These are phyloP conservation scores for Xerocomus brunneocitrinus DNA, from an alignment of 768 basidiomycete species.

Conservation along the genomic window DNA sequence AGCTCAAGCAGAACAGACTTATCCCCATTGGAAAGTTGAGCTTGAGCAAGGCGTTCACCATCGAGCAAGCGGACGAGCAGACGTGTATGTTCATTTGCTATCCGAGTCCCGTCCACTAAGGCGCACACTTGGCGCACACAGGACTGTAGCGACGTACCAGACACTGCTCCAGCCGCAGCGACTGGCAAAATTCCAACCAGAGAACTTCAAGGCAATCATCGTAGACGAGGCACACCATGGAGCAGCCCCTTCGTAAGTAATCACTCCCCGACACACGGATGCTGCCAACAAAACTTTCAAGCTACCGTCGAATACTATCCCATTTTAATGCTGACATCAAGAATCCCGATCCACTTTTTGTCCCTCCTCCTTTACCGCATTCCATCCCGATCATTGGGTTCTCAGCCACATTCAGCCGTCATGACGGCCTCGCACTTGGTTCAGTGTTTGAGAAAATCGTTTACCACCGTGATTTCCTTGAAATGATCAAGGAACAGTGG, in stretches of 20 bases:
- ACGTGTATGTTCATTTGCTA: conserved; percentile 51
- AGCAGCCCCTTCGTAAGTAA: conserved; percentile 78
- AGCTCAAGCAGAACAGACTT: conserved; percentile 56
- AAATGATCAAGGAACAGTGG: conserved; percentile 95
- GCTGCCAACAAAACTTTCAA: conserved; percentile 20
- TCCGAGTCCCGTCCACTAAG: neutral
- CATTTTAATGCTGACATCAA: conserved; percentile 70
- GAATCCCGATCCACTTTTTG: conserved; percentile 43
- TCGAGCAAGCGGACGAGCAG: conserved; percentile 72
- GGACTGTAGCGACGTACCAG: conserved; percentile 88
- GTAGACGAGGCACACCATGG: conserved; percentile 96
- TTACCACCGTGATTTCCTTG: conserved; percentile 84
- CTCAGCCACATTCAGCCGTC: conserved; percentile 90
- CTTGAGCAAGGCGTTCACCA: conserved; percentile 85
- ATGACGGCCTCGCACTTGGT: conserved; percentile 85
- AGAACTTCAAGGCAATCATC: conserved; percentile 65
- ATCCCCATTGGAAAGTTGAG: conserved; percentile 77
- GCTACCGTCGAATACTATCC: conserved; percentile 81
- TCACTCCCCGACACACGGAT: neutral
- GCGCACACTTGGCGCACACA: conserved; percentile 23
- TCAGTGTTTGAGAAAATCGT: conserved; percentile 89
- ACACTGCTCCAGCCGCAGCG: conserved; percentile 64
- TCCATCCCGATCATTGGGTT: conserved; percentile 86
- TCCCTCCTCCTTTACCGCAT: conserved; percentile 37
- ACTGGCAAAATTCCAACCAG: conserved; percentile 71